Conservation (phyloP, 805 yeast genomes). For the Hanseniaspora hatyaiensis region DNA sequence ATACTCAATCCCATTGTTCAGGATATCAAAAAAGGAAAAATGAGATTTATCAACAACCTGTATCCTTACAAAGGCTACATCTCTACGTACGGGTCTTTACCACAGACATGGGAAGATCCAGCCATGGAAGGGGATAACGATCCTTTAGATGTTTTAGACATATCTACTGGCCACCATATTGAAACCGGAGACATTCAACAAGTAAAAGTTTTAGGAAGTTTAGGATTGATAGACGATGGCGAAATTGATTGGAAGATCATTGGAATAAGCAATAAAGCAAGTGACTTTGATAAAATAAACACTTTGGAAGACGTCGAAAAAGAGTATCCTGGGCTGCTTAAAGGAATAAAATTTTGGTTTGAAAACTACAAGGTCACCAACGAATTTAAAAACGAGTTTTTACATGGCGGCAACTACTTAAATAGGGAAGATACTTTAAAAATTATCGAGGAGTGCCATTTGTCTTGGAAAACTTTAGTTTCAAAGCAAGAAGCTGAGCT, state of each 20-base stretch:
- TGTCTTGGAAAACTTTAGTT: conserved; percentile 54
- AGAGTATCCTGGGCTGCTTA: conserved; percentile 58
- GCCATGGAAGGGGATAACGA: conserved; percentile 70
- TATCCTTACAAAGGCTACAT: conserved; percentile 99
- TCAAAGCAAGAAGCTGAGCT: conserved; percentile 4
- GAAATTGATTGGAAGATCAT: conserved; percentile 93
- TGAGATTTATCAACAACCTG: conserved; percentile 91
- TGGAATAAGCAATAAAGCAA: conserved; percentile 56
- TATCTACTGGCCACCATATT: conserved; percentile 39
- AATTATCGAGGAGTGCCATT: conserved; percentile 51
- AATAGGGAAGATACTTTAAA: conserved; percentile 47
- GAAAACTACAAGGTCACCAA: conserved; percentile 71
- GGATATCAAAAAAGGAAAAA: conserved; percentile 94
- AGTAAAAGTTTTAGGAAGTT: conserved; percentile 61
- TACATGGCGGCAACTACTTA: conserved; percentile 57
- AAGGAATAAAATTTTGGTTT: conserved; percentile 67
- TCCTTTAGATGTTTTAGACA: conserved; percentile 89
- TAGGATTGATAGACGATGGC: conserved; percentile 81
- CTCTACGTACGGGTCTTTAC: conserved; percentile 97
- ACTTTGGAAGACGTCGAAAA: conserved; percentile 57
- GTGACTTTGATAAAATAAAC: conserved; percentile 47
- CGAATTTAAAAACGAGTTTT: conserved; percentile 63
- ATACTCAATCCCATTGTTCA: conserved; percentile 87
- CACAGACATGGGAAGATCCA: conserved; percentile 80
- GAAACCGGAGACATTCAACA: conserved; percentile 51